Percentiles rank a stretch among this genome's conserved stretches.
Evolutionary conservation across 768 basidiomycete species (phyloP).

Genomic region (Boletus edulis): DNA sequence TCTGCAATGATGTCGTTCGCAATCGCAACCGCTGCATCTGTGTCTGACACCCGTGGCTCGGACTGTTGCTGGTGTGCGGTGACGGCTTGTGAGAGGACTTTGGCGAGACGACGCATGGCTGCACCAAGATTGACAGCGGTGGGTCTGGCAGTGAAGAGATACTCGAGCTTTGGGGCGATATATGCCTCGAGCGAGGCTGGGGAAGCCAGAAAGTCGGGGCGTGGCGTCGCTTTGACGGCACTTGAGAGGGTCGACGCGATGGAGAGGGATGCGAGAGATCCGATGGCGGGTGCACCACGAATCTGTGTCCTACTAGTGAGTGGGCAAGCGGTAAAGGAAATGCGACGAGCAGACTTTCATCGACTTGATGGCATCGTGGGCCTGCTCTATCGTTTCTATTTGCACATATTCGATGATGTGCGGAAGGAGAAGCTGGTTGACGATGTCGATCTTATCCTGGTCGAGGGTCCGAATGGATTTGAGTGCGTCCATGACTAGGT

Average conservation of each 20-base stretch:
- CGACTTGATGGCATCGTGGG: constrained; percentile 90
- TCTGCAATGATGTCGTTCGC: constrained; percentile 66
- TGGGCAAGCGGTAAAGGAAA: not conserved
- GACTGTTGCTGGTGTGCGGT: constrained; percentile 15
- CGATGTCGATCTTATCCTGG: constrained; percentile 69
- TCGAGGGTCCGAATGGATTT: constrained; percentile 41
- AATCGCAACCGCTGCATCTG: constrained; percentile 43
- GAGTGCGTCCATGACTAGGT: constrained; percentile 20
- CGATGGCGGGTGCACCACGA: constrained; percentile 94
- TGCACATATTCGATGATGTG: constrained; percentile 65
- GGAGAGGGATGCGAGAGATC: constrained; percentile 83
- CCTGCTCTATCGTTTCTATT: constrained; percentile 75
- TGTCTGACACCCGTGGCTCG: constrained; percentile 9
- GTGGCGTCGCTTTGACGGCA: constrained; percentile 44
- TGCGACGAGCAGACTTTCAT: constrained; percentile 69
- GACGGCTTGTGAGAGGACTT: constrained; percentile 35
- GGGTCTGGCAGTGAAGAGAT: constrained; percentile 84
- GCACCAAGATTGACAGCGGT: constrained; percentile 95
- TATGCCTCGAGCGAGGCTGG: constrained; percentile 49
- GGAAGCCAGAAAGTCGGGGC: constrained; percentile 56
- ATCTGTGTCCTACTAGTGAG: constrained; percentile 41
- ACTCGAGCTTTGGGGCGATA: constrained; percentile 59
- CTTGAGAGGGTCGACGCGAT: constrained; percentile 63
- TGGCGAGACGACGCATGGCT: constrained; percentile 70
- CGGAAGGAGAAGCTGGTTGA: constrained; percentile 87